Base-by-base conservation (phyloP, 208 protist species). In the Trypanosoma theileri region DNA sequence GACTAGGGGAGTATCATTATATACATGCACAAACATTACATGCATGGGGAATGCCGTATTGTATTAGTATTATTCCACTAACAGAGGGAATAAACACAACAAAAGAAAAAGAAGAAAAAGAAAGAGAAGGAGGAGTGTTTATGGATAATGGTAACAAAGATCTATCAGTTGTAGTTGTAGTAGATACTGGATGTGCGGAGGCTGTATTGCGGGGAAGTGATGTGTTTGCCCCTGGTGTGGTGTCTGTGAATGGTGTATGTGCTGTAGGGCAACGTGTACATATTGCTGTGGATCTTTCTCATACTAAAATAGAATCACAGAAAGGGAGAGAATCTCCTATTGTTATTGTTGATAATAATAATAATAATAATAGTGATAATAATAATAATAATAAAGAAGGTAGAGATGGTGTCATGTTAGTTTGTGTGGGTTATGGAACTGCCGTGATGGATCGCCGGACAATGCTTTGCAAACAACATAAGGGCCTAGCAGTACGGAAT, bases 161-260 rank as follows among this genome's bases (percentile, higher is more conserved):
- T 24, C 61, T 35, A 57, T 42, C 64, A 21, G 28, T n/a, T n/a
- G n/a, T 79, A 24, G 77, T 94, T 50, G 78, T 96, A 11, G 91
- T 97, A 16, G 84, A 95, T 64, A 59, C 55, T 9, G 64, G 80
- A 22, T 95, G 91, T 51, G 93, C 82, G 40, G 91, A 97, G 71
- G 90, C 93, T 31, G 88, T 97, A 31, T 74, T 97, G 35, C 86
- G 93, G 3, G 91, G 93, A 17, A 87, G 83, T 56, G 77, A 97
- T 71, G 83, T 96, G 16, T 97, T 89, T 58, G 78, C 83, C 6
- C 85, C 86, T 14, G 88, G 91, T 50, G 61, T 95, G 42, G 17
- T 88, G 1, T 79, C 73, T 16, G 59, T 72, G 17, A 69, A 58
- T 0, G 57, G 60, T 13, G 60, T 66, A 19, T 85, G 84, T 52